A percentile compares a stretch with the other conserved stretches of the same genome.
phyloP scores from a whole-genome alignment of 495 filamentous ascomycete genomes.

The Ascobolus immersus region DNA sequence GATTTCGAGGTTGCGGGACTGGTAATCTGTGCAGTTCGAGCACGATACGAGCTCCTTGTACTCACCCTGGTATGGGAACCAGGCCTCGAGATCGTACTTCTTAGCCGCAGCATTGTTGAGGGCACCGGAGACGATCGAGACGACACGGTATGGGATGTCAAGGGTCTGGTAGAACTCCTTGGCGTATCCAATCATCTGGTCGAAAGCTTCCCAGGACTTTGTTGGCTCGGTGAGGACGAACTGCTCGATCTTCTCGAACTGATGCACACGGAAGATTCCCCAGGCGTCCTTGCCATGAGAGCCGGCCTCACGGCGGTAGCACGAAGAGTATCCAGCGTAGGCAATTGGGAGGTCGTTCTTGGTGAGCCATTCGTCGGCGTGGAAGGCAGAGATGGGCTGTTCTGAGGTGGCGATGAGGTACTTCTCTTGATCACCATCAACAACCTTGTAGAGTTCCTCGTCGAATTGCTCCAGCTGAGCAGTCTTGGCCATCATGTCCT shows the following conservation, averaged over 20 bases:
- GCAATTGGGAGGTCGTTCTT: constrained; percentile 60
- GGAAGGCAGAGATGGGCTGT: constrained; percentile 77
- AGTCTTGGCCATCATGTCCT: constrained; percentile 94
- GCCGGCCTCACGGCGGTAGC: constrained; percentile 86
- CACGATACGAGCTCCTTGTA: constrained; percentile 95
- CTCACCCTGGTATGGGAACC: constrained; percentile 89
- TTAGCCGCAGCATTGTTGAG: constrained; percentile 82
- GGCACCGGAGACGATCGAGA: constrained; percentile 82
- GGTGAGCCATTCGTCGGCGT: constrained; percentile 78
- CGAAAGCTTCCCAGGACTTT: constrained; percentile 79
- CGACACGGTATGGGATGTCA: constrained; percentile 64
- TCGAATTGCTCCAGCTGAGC: constrained; percentile 94
- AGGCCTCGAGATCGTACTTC: constrained; percentile 91
- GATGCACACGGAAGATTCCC: constrained; percentile 95
- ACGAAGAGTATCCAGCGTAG: constrained; percentile 82
- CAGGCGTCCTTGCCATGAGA: constrained; percentile 83
- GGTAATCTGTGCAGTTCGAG: constrained; percentile 91
- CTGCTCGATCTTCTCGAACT: constrained; percentile 97
- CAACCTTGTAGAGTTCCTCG: constrained; percentile 91
- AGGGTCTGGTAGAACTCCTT: constrained; percentile 91
- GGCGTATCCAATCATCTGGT: constrained; percentile 66
- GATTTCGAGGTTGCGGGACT: constrained; percentile 68
- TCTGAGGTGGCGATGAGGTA: constrained; percentile 95
- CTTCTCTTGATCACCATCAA: constrained; percentile 72
- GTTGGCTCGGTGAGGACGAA: constrained; percentile 86